Base-by-base conservation (phyloP, 2,329 filamentous ascomycete genomes). In the Fusarium drepaniforme region DNA sequence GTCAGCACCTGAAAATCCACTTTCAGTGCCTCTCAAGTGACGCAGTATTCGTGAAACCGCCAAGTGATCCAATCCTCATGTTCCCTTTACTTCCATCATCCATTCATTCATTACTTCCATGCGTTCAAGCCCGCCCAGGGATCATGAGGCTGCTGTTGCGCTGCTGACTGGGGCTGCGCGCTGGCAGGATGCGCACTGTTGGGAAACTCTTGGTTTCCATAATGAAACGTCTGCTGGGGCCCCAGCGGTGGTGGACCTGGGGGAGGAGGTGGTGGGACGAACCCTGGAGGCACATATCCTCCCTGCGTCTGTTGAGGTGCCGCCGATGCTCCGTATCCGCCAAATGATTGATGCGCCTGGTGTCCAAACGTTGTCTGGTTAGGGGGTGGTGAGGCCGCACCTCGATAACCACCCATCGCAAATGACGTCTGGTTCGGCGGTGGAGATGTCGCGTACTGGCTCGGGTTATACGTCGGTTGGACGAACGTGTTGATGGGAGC, bases 201-300 rank as follows among this genome's bases (percentile, higher is more conserved):
- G 3, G 63, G 63, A 44, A 81, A 82, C 13, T 81, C 79, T 58
- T 83, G 81, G 33, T 80, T 80, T 8, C 84, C 83, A 73, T 90
- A 89, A 73, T 91, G 88, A 33, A 90, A 88, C 12, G 89, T 92
- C 80, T 92, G 90, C 79, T 92, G 90, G 37, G 89, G 89, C 5
- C 90, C 90, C 75, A 92, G 79, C 2, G 90, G 90, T 9, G 90
- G 90, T 5, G 90, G 90, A 0, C 90, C 90, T 0, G 90, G 91
- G 2, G 90, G 90, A 2, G 90, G 91, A 8, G 91, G 90, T 4
- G 91, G 91, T 6, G 90, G 90, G 42, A 92, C 88, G 72, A 91
- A 91, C 5, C 90, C 90, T 0, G 85, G 84, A 16, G 90, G 88
- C 35, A 89, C 85, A 64, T 87, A 88, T 28, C 82, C 82, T 40